Conservation (phyloP, 176 grass and related monocot species). For the Musa troglodytarum region DNA sequence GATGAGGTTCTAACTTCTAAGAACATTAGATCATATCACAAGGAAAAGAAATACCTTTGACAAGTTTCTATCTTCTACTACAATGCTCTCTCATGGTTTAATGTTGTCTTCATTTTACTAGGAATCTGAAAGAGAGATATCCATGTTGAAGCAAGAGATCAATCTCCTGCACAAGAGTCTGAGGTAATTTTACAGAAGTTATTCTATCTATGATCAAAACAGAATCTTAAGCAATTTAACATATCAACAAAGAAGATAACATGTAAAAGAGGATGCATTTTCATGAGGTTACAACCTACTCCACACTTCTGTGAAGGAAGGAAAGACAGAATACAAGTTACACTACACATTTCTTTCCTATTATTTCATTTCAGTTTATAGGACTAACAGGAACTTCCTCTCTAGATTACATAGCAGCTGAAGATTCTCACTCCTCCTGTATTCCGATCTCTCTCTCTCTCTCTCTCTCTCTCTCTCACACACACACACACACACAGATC, state of each 20-base stretch:
- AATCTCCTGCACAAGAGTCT: conserved; percentile 61
- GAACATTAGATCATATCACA: neutral
- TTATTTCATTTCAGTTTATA: too few species aligned
- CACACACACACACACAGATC: too few species aligned
- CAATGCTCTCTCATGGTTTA: neutral
- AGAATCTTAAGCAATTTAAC: neutral
- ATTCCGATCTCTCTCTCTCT: too few species aligned
- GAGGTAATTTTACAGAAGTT: conserved; percentile 38
- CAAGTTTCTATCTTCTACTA: neutral
- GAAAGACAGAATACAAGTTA: too few species aligned
- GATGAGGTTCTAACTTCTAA: too few species aligned
- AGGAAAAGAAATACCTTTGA: neutral
- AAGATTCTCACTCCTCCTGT: too few species aligned
- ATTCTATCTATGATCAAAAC: conserved; percentile 4
- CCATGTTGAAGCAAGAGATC: conserved; percentile 47
- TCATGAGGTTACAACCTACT: neutral
- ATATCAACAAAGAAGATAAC: too few species aligned
- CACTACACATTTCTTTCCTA: too few species aligned
- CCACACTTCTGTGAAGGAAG: too few species aligned
- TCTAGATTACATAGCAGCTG: too few species aligned
- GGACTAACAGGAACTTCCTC: too few species aligned
- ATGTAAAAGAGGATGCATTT: neutral
- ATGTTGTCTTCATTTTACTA: conserved; percentile 1
- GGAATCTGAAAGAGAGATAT: conserved; percentile 46
- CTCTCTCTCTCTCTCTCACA: too few species aligned